Percentiles rank a stretch among this genome's conserved stretches.
Conservation (phyloP, 805 yeast genomes). For the Pichia sporocuriosa region DNA sequence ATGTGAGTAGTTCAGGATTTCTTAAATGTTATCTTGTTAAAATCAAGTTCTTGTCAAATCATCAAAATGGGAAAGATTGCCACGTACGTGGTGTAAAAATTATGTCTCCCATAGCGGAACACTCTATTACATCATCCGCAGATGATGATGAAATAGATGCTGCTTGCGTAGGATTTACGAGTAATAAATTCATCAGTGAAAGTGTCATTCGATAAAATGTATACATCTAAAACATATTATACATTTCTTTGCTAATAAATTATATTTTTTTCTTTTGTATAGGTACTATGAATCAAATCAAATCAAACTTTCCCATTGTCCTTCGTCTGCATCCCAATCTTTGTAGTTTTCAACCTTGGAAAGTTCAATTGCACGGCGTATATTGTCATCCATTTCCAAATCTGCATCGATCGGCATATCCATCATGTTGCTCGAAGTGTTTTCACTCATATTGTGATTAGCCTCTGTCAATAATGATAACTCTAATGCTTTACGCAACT, state of each 20-base stretch:
- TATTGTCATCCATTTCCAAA: slow-evolving; percentile 12
- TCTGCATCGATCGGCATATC: neutral
- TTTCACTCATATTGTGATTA: neutral
- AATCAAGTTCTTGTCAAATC: slow-evolving; percentile 63
- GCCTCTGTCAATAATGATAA: neutral
- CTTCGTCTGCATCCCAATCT: slow-evolving; percentile 3
- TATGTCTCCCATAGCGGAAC: slow-evolving; percentile 34
- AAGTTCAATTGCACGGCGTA: slow-evolving; percentile 12
- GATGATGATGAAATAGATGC: slow-evolving; percentile 16
- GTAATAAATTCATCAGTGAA: slow-evolving; percentile 28
- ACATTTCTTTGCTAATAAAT: neutral
- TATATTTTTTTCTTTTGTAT: no score
- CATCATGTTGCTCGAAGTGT: neutral
- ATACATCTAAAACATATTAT: no score
- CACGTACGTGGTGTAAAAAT: slow-evolving; percentile 74
- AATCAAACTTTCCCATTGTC: slow-evolving; percentile 12
- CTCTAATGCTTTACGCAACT: slow-evolving; percentile 1
- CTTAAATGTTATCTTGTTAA: slow-evolving; percentile 63
- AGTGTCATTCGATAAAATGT: slow-evolving; percentile 27
- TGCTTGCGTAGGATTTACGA: slow-evolving; percentile 29
- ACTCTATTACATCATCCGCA: slow-evolving; percentile 16
- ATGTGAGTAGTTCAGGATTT: slow-evolving; percentile 46
- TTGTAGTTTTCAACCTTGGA: slow-evolving; percentile 12
- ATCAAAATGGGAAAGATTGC: slow-evolving; percentile 94
- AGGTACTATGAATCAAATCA: no score